phyloP scores from a whole-genome alignment of 345 rosid species.

The Syzygium jambos region DNA sequence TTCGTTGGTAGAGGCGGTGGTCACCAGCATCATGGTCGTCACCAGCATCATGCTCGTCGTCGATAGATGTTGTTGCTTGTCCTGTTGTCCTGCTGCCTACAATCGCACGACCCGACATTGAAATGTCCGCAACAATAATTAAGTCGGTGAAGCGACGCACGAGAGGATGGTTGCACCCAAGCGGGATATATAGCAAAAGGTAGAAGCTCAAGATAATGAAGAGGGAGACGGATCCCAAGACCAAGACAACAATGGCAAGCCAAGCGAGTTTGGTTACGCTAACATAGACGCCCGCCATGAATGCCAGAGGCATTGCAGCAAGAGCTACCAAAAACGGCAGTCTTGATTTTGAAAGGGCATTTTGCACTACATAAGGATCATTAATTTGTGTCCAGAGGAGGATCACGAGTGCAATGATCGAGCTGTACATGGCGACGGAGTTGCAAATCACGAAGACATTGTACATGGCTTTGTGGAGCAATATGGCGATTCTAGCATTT shows the following conservation, averaged over 20 bases:
- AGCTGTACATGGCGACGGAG: not conserved
- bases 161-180: not conserved
- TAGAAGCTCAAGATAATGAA: not conserved
- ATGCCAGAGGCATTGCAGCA: not conserved
- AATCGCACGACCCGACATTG: not conserved
- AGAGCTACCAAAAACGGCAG: fast-evolving
- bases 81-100: too few species aligned
- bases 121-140: fast-evolving
- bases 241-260: fast-evolving
- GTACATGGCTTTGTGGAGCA: not conserved
- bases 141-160: not conserved
- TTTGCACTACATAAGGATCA: fast-evolving
- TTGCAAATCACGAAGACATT: not conserved
- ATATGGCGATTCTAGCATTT: not conserved
- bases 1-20: too few species aligned
- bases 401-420: not conserved
- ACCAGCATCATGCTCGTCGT: too few species aligned
- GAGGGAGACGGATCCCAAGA: not conserved
- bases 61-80: too few species aligned
- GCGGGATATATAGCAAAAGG: not conserved
- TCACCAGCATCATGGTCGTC: too few species aligned
- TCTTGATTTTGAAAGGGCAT: not conserved
- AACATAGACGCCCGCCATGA: not conserved
- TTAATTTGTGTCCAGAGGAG: not conserved
- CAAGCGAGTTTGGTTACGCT: not conserved